Percentiles rank a stretch among this genome's conserved stretches.
phyloP scores from a whole-genome alignment of 371 early-diverging fungal species.

The Mortierella sp. region DNA sequence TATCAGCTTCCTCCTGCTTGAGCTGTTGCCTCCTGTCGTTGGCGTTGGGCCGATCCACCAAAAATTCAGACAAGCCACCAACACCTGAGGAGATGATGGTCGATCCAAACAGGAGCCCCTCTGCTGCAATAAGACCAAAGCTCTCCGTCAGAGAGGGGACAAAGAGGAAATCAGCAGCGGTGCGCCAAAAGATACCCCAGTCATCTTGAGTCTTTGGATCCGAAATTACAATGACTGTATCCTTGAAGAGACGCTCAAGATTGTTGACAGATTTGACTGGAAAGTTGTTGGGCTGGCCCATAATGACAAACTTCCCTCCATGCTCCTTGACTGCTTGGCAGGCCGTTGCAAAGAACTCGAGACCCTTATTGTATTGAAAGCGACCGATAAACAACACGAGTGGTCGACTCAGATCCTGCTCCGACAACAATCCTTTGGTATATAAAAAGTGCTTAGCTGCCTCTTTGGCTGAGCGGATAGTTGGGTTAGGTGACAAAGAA shows the following conservation, averaged over 20 bases:
- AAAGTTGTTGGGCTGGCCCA: slow-evolving; percentile 73
- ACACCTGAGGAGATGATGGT: slow-evolving; percentile 70
- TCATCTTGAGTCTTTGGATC: slow-evolving; percentile 60
- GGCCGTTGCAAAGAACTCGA: slow-evolving; percentile 65
- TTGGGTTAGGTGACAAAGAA: slow-evolving; percentile 23
- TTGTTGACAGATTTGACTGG: slow-evolving; percentile 61
- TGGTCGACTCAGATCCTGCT: slow-evolving; percentile 63
- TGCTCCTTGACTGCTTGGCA: slow-evolving; percentile 54
- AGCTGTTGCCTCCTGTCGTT: slow-evolving; percentile 26
- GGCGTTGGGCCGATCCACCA: slow-evolving; percentile 64
- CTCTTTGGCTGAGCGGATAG: slow-evolving; percentile 62
- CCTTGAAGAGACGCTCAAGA: slow-evolving; percentile 59
- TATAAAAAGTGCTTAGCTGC: slow-evolving; percentile 67
- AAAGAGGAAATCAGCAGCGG: slow-evolving; percentile 73
- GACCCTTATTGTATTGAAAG: slow-evolving; percentile 73
- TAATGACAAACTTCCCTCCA: slow-evolving; percentile 67
- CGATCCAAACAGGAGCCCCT: slow-evolving; percentile 73
- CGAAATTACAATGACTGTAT: slow-evolving; percentile 63
- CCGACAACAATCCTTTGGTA: slow-evolving; percentile 58
- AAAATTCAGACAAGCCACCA: slow-evolving; percentile 69
- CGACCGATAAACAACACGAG: slow-evolving; percentile 71
- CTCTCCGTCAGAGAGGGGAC: slow-evolving; percentile 73
- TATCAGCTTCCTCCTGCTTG: slow-evolving; percentile 19
- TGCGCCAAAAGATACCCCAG: slow-evolving; percentile 67
- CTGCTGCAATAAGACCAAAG: slow-evolving; percentile 73